Conservation (phyloP, 441 rosid genomes). For the Corymbia calophylla region DNA sequence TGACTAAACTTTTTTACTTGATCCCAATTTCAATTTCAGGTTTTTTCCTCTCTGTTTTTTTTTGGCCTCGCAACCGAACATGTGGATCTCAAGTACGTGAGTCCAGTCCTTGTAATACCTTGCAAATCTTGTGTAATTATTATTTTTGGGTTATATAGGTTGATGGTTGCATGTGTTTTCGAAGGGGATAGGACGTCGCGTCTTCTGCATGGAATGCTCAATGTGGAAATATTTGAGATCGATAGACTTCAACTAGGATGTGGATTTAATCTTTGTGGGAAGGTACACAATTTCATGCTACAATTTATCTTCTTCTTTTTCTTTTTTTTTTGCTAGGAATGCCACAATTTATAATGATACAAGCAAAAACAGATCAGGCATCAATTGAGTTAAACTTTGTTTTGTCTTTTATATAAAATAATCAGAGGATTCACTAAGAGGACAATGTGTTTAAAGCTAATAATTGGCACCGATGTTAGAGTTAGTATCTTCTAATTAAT, state of each 20-base stretch:
- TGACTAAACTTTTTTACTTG: not conserved
- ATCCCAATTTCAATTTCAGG: not conserved
- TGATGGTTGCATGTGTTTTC: not conserved
- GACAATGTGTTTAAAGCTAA: not conserved
- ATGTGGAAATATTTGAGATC: conserved; percentile 27
- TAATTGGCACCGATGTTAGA: not conserved
- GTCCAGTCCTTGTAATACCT: not conserved
- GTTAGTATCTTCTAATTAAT: not conserved
- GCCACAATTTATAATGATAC: not conserved
- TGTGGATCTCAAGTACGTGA: not conserved
- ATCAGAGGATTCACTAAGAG: not conserved
- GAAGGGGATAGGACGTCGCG: conserved; percentile 12
- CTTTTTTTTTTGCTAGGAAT: not conserved
- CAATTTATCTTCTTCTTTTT: not conserved
- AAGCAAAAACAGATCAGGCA: not conserved
- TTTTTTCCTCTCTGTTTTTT: not conserved
- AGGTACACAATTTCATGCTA: conserved; percentile 6
- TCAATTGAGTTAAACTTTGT: too few species aligned
- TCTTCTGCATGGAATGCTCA: conserved; percentile 52
- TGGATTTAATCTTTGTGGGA: conserved; percentile 21
- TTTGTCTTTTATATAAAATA: not conserved
- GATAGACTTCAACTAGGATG: conserved; percentile 25
- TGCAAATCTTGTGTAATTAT: not conserved
- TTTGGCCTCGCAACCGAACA: not conserved
- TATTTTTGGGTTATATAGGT: not conserved